These are phyloP conservation scores for Cucurbita maxima DNA, from an alignment of 306 rosid species.

Conservation along the genomic window DNA sequence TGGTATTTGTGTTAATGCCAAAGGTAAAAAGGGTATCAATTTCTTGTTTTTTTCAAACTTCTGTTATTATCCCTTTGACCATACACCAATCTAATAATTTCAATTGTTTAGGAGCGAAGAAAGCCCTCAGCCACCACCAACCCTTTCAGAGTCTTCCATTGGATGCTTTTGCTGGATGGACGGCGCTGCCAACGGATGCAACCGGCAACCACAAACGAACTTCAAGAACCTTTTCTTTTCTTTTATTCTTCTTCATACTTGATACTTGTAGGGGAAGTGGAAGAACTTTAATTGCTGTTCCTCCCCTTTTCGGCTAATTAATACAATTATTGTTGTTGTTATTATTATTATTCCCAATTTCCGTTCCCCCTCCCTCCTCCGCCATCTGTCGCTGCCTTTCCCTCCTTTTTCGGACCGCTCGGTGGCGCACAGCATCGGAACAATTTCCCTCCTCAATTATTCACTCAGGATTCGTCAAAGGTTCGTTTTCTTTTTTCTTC, in stretches of 20 bases:
- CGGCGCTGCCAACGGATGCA: background rate
- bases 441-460: background rate
- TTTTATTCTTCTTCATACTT: background rate
- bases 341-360: background rate
- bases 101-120: background rate
- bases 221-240: background rate
- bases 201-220: background rate
- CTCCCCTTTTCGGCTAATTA: background rate
- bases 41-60: background rate
- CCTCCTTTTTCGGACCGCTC: conserved; percentile 8
- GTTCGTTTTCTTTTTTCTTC: background rate
- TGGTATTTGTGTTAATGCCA: background rate
- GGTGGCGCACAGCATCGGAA: conserved; percentile 14
- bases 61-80: background rate
- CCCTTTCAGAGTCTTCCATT: background rate
- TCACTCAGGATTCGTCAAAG: conserved; percentile 5
- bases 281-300: background rate
- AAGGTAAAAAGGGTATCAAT: background rate
- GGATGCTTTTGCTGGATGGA: background rate
- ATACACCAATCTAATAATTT: background rate
- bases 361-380: background rate
- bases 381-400: conserved; percentile 1
- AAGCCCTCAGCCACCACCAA: background rate
- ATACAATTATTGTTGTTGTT: background rate
- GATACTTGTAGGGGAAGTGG: background rate